phyloP scores from a whole-genome alignment of 768 basidiomycete species.

The Lactarius hengduanensis region DNA sequence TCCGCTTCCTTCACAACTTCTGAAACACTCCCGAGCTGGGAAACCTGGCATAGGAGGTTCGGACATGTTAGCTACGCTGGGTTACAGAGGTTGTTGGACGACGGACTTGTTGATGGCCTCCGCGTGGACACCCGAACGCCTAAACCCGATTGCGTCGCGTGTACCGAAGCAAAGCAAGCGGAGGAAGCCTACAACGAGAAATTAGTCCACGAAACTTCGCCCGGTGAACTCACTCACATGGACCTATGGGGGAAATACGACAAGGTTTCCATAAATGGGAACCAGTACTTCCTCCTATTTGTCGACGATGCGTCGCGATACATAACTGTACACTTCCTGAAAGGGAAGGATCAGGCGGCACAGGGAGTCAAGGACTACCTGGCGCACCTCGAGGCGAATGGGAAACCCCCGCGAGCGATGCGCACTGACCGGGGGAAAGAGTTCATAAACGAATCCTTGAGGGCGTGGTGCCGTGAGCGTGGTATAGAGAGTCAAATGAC shows the following conservation, averaged over 20 bases:
- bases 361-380: background rate
- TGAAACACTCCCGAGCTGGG: too few species aligned
- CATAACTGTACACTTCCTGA: background rate
- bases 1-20: too few species aligned
- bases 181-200: background rate
- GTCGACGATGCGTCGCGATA: background rate
- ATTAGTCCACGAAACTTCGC: too few species aligned
- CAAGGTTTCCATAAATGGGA: background rate
- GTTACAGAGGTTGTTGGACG: too few species aligned
- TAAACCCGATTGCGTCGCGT: background rate
- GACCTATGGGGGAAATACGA: background rate
- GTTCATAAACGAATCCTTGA: background rate
- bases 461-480: background rate
- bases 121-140: too few species aligned
- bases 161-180: background rate
- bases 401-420: fast-evolving
- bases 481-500: background rate
- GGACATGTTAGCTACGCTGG: too few species aligned
- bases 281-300: background rate
- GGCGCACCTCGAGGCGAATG: fast-evolving
- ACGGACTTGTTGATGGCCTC: too few species aligned
- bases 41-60: too few species aligned
- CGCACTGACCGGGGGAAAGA: background rate
- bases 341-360: background rate
- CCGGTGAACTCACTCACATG: too few species aligned